Evolutionary conservation across 805 yeast genomes (phyloP), one percentile per base, ranked within the genome.

Genomic region (Spathaspora girioi): DNA sequence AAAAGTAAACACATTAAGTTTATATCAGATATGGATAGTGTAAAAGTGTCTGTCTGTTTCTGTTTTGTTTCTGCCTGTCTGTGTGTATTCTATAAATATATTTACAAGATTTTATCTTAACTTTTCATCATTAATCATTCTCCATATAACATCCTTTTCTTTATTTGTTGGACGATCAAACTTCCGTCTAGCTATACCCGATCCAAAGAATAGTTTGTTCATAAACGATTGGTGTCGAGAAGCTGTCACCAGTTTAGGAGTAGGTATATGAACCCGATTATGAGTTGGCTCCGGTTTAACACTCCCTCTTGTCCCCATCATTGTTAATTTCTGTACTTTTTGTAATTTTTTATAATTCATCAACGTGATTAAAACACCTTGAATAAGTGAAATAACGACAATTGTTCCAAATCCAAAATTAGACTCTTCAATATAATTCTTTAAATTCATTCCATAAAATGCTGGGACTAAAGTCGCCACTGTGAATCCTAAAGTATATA

Each of bases 381-480:
- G 76, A 0, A 81, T 12, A 2, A 81, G 57, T 10, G 90, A 83
- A 4, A 80, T 50, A 0, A 65, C 63, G 1, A 86, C 74, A 5
- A 87, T 84, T 1, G 75, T 70, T 0, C 78, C 82, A 66, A 88
- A 88, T 0, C 94, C 94, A 41, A 68, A 61, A 35, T 71, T 60
- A 0, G 87, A 80, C 4, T 86, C 89, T 64, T 88, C 96, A 5
- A 87, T 81, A 60, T 83, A 87, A 59, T 88, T 88, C 55, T 85
- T 85, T 59, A 88, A 70, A 61, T 88, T 88, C 96, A 88, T 88
- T 32, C 96, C 97, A 61, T 89, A 92, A 59, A 91, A 84, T 7
- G 96, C 96, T 1, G 97, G 96, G 1, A 89, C 59, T 18, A 89
- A 70, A 1, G 96, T 86, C 1, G 96, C 96, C 19, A 89, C 86